A percentile compares a stretch with the other conserved stretches of the same genome.
phyloP scores from a whole-genome alignment of 1,139 yeast species.

The Candida glucosophila region DNA sequence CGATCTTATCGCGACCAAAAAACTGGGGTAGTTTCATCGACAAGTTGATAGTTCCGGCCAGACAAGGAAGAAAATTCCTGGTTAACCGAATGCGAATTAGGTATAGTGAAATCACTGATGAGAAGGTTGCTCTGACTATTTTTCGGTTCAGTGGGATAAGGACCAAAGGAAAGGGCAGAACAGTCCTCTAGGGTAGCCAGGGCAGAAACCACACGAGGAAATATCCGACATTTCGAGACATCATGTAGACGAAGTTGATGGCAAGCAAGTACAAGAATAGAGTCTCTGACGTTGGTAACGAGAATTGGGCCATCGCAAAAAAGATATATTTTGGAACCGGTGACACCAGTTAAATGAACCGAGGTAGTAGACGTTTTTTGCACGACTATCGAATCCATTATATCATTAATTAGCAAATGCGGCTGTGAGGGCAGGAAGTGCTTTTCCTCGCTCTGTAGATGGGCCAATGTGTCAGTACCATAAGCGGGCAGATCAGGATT shows the following conservation, averaged over 20 bases:
- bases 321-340: constrained; percentile 11
- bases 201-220: constrained; percentile 14
- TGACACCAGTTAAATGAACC: constrained; percentile 15
- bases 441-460: neutral
- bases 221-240: constrained; percentile 13
- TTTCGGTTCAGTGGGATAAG: too few relatives aligned
- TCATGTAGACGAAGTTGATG: constrained; percentile 37
- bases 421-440: neutral
- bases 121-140: too few relatives aligned
- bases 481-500: too few relatives aligned
- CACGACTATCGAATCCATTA: constrained; percentile 7
- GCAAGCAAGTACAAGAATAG: constrained; percentile 18
- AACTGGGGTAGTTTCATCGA: too few relatives aligned
- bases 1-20: too few relatives aligned
- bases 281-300: constrained; percentile 15
- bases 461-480: constrained; percentile 2
- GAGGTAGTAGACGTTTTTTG: constrained; percentile 9
- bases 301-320: constrained; percentile 25
- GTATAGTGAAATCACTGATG: too few relatives aligned
- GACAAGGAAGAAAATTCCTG: too few relatives aligned
- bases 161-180: constrained; percentile 11
- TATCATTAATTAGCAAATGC: constrained; percentile 11
- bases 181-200: constrained; percentile 30
- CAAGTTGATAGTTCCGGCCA: too few relatives aligned
- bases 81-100: too few relatives aligned